Percentiles rank a stretch among this genome's conserved stretches.
Evolutionary conservation across 148 eudicot genomes (phyloP).

Genomic region (Talinum fruticosum): DNA sequence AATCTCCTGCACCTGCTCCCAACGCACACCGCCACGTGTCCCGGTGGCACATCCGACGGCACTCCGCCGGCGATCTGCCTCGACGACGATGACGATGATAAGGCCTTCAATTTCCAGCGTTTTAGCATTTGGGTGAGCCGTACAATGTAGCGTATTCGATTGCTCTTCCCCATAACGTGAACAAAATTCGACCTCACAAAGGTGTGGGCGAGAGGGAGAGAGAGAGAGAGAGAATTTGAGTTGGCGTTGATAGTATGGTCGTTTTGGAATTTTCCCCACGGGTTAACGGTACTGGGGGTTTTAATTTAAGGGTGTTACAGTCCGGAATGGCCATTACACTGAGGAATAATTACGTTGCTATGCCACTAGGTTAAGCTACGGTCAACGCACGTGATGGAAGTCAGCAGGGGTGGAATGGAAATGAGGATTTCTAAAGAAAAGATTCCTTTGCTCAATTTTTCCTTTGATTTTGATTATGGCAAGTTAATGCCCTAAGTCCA

Average conservation of each 20-base stretch:
- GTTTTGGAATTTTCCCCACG: background rate
- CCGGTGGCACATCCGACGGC: constrained; percentile 57
- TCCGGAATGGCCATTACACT: background rate
- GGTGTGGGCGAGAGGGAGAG: background rate
- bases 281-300: background rate
- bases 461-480: background rate
- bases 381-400: background rate
- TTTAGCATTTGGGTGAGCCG: constrained; percentile 57
- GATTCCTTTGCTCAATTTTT: background rate
- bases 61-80: constrained; percentile 7
- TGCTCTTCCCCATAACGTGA: constrained; percentile 27
- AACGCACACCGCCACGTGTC: constrained; percentile 60
- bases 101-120: constrained; percentile 36
- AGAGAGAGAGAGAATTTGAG: background rate
- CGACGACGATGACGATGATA: constrained; percentile 15
- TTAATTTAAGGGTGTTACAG: background rate
- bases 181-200: background rate
- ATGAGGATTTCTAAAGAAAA: background rate
- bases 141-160: constrained; percentile 61
- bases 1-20: constrained; percentile 37
- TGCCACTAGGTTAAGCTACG: background rate
- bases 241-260: background rate
- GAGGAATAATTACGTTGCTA: background rate
- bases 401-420: background rate
- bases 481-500: no score